Conservation (phyloP, 169 alveolate genomes). For the Plasmodium gaboni region DNA sequence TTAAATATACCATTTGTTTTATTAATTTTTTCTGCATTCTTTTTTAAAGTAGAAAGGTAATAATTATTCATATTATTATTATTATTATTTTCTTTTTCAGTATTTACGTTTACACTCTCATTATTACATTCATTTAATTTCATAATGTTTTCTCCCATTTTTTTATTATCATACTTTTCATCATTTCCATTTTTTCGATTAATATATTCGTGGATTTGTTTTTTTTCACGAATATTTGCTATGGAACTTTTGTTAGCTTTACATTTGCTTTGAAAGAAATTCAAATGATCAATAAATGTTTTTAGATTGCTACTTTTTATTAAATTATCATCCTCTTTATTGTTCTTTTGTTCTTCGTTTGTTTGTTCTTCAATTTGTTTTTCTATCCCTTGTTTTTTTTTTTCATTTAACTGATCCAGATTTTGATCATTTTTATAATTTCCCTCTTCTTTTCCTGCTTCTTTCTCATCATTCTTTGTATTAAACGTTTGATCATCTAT, state of each 20-base stretch:
- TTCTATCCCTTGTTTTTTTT: too few species aligned
- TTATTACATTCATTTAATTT: not conserved
- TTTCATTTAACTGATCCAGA: not conserved
- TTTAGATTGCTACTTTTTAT: constrained; percentile 19
- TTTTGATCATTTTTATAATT: not conserved
- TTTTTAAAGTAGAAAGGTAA: too few species aligned
- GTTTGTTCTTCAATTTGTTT: not conserved
- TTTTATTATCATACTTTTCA: constrained; percentile 6
- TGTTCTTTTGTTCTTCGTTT: not conserved
- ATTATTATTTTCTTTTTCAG: not conserved
- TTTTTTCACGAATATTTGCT: not conserved
- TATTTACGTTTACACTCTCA: not conserved
- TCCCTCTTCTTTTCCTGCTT: not conserved
- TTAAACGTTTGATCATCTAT: too few species aligned
- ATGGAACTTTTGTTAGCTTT: constrained; percentile 1
- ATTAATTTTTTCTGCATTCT: not conserved
- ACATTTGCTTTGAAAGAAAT: constrained; percentile 50
- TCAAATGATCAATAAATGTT: constrained; percentile 23
- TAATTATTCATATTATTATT: too few species aligned
- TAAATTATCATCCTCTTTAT: not conserved
- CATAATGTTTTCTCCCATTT: not conserved
- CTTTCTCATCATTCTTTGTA: not conserved
- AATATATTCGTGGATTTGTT: not conserved
- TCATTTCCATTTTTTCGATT: not conserved
- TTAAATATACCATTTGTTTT: not conserved